Evolutionary conservation across 2,329 filamentous ascomycete genomes (phyloP), one percentile per base, ranked within the genome.

Genomic region (Thermoascus crustaceus): DNA sequence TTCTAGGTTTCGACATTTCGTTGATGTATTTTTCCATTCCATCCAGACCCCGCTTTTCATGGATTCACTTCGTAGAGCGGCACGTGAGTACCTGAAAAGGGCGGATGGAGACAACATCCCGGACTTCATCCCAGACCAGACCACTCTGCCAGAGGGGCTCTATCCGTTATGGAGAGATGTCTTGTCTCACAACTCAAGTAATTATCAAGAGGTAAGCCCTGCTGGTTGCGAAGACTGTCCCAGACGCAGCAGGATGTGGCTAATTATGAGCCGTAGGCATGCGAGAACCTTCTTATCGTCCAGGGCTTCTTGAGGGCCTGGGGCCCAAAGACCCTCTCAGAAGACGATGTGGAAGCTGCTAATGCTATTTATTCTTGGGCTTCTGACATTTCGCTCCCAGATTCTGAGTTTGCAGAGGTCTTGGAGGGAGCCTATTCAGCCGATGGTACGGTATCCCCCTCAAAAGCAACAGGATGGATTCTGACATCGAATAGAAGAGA

Each of bases 361-460:
- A 47, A 49, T 20, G 42, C 46, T 4, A 29, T 65, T 2, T 56
- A 57, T 26, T 38, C 44, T 7, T 64, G 61, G 61, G 46, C 54
- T 18, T 49, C 48, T 30, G 19, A 33, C 11, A 24, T 44, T 32
- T 53, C 58, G 8, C 42, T 61, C 8, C 61, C 61, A 5, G 53
- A 46, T 9, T 38, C 53, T 4, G 50, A 52, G 18, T 63, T 61
- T 40, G 49, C 53, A 16, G 41, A 44, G 6, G 32, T 26, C 6
- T 42, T 52, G 27, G 55, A 58, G 25, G 54, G 55, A 4, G 30
- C 16, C 18, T 45, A 50, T 22, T 32, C 47, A 32, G 37, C 37
- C 8, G 43, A 42, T 23, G 29, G 46, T 48, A 32, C 10, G 35
- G 38, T 23, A 8, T 1, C 23, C 14, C 16, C 5, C 26, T 19